Evolutionary conservation across 2,329 filamentous ascomycete species (phyloP), one percentile per base, ranked within the genome.

Genomic region (Fusarium guadeloupense): DNA sequence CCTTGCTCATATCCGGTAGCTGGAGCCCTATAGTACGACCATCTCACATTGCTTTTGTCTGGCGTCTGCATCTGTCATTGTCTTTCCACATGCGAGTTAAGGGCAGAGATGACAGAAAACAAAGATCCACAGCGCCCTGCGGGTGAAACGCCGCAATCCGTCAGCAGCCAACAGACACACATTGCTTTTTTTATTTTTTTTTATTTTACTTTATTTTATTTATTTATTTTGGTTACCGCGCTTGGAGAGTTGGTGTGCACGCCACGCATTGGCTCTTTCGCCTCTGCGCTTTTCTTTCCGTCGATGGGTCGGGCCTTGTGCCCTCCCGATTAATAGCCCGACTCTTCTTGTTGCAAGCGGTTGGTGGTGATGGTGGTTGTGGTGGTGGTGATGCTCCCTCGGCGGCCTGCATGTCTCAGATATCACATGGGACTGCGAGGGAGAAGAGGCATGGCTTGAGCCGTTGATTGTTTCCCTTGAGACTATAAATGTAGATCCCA

Each of bases 351-450:
- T 56, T 45, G 21, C 31, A n/a, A 33, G 42, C 42, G 48, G 41
- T n/a, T n/a, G n/a, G n/a, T n/a, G n/a, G n/a, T n/a, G n/a, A n/a
- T n/a, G n/a, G n/a, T n/a, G n/a, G n/a, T n/a, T n/a, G n/a, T n/a
- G n/a, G n/a, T n/a, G n/a, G 34, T 50, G 48, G 33, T 41, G 34
- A 38, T 60, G 62, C 44, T 30, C 39, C 16, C 59, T 63, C 38
- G 34, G 53, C 12, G 45, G 33, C 46, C 62, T 69, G 62, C 67
- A 68, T 63, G 61, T 69, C 52, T 69, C 60, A 61, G 65, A 69
- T 66, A 65, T 68, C 65, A 69, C 65, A 69, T 67, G 63, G 64
- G 48, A 34, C 54, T 55, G 41, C 31, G 26, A 53, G 42, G 54
- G 48, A 43, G 64, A 30, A 35, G 50, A 33, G 33, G 42, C 31